These are phyloP conservation scores for Daldinia grandis DNA, from an alignment of 495 filamentous ascomycete genomes.

Conservation along the genomic window DNA sequence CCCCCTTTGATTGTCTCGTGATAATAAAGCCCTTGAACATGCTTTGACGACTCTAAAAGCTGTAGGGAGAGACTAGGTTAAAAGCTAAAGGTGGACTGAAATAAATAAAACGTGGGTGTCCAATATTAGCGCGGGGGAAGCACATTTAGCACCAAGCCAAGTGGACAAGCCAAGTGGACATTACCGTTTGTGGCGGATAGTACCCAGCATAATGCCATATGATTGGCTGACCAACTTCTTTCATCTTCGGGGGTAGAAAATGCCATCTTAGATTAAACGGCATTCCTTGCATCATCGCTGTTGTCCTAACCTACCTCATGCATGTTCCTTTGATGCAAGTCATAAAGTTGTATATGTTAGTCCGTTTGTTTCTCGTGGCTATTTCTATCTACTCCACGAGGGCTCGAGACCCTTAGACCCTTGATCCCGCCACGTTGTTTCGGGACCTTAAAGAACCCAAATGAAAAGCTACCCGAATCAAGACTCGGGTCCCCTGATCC, in stretches of 20 bases:
- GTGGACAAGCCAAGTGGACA: too few relatives aligned
- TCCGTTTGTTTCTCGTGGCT: not conserved
- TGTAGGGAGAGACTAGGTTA: not conserved
- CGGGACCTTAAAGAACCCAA: slow-evolving; percentile 14
- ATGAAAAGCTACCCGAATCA: not conserved
- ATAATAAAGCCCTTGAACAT: not conserved
- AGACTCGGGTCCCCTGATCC: slow-evolving; percentile 25
- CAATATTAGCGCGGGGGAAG: slow-evolving; percentile 14
- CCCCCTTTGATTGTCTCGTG: not conserved
- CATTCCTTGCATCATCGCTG: slow-evolving; percentile 4
- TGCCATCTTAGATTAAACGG: slow-evolving; percentile 1
- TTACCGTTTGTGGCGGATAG: slow-evolving; percentile 43
- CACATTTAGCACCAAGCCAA: slow-evolving; percentile 14
- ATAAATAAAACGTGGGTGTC: not conserved
- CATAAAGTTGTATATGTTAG: not conserved
- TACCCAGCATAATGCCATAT: not conserved
- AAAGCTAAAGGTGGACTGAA: not conserved
- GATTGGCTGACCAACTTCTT: slow-evolving; percentile 26
- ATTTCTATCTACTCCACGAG: not conserved
- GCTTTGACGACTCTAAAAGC: not conserved
- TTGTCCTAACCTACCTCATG: too few relatives aligned
- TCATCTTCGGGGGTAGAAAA: not conserved
- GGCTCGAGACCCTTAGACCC: not conserved
- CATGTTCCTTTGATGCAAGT: not conserved
- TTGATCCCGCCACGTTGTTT: not conserved